A percentile compares a stretch with the other conserved stretches of the same genome.
phyloP scores from a whole-genome alignment of 2,329 filamentous ascomycete species.

The Hypoxylon sp. region DNA sequence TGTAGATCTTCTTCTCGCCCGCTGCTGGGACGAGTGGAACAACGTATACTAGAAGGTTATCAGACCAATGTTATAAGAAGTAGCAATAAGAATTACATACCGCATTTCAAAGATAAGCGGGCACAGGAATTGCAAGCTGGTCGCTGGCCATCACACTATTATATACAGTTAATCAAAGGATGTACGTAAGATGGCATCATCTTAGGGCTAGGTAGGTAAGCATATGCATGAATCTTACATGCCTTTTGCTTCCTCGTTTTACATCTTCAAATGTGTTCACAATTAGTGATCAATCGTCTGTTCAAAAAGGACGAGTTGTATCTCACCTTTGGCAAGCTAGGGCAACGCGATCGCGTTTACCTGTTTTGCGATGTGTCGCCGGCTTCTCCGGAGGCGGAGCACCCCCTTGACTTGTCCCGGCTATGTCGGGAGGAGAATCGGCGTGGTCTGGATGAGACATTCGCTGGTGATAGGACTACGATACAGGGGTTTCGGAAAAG shows the following conservation, averaged over 20 bases:
- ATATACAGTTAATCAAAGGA: constrained; percentile 7
- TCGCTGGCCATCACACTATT: constrained; percentile 43
- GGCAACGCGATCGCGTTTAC: constrained; percentile 44
- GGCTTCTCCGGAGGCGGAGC: constrained; percentile 32
- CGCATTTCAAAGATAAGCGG: constrained; percentile 43
- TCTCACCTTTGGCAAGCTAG: constrained; percentile 41
- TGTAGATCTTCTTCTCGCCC: constrained; percentile 45
- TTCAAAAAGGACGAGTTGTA: neutral
- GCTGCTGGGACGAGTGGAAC: constrained; percentile 45
- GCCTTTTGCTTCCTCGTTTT: constrained; percentile 46
- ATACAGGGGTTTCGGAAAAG: constrained; percentile 26
- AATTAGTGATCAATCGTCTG: constrained; percentile 6
- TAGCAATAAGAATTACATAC: constrained; percentile 27
- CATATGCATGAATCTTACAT: neutral
- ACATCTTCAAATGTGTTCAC: constrained; percentile 32
- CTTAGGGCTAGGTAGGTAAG: neutral
- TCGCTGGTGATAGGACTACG: constrained; percentile 1
- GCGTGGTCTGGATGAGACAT: constrained; percentile 38
- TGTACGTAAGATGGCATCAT: neutral
- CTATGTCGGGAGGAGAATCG: constrained; percentile 41
- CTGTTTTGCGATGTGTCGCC: constrained; percentile 37
- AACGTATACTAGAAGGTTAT: constrained; percentile 42
- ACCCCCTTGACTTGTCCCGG: constrained; percentile 29
- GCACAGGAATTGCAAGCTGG: constrained; percentile 44
- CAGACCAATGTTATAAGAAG: constrained; percentile 5